Base-by-base conservation (phyloP, 2,329 filamentous ascomycete genomes). In the Apiospora pterosperma region DNA sequence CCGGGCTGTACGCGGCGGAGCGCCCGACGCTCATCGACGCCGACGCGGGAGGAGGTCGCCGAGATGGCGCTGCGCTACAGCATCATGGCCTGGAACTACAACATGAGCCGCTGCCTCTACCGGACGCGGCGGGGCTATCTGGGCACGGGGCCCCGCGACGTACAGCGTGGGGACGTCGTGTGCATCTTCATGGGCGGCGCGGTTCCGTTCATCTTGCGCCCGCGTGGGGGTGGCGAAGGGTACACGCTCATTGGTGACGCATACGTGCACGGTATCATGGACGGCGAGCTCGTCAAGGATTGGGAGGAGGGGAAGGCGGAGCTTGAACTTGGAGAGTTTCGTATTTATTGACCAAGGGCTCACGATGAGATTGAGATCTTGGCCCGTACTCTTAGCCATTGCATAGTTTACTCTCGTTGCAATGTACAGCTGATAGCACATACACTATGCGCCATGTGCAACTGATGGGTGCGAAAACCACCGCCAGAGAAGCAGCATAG, bases 221-320 rank as follows among this genome's bases (percentile, higher is more conserved):
- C 48, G 44, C 48, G 48, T 4, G 23, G 12, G 12, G 23, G 6
- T 6, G 62, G 31, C 16, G 36, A n/a, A 2, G 62, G 62, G 12
- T 64, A 64, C 38, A 38, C 34, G 16, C 25, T 64, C 6, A 36
- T 64, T 11, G 62, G 62, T 2, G 62, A 64, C n/a, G 62, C 58
- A 1, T 61, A 64, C 21, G 41, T 64, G 34, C 59, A 64, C 34
- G 58, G 62, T 4, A 31, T 61, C 34, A 64, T 64, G 58, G 62
- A 64, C 7, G 62, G 62, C n/a, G 62, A 62, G 36, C 28, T 64
- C 8, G 44, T 63, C 21, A 38, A 28, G 7, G 44, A 59, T 34
- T 59, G 62, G 62, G 62, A 63, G 4, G 48, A 63, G 12, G 48
- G 23, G 4, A 34, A 34, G 25, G 25, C 36, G 48, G 36, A 63